Evolutionary conservation across 164 flowering plant genomes (phyloP).

Genomic region (Macadamia tetraphylla): DNA sequence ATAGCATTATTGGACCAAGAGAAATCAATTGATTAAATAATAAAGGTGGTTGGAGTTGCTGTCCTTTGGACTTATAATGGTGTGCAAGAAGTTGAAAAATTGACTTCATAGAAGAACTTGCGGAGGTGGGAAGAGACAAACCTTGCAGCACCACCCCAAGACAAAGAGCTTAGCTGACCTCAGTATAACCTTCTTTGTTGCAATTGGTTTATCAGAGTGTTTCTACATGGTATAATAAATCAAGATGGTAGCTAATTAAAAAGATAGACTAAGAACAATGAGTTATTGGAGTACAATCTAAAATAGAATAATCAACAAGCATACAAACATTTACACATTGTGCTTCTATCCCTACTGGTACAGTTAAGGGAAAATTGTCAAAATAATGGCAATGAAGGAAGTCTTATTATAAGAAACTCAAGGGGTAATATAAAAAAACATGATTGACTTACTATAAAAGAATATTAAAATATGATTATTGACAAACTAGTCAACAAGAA

Average conservation of each 20-base stretch:
- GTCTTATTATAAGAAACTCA: too few relatives aligned
- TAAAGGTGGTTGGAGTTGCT: not conserved
- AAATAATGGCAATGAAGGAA: too few relatives aligned
- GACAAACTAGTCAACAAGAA: too few relatives aligned
- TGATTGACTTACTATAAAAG: too few relatives aligned
- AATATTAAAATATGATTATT: too few relatives aligned
- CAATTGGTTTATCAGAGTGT: constrained; percentile 32
- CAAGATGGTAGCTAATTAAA: not conserved
- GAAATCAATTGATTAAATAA: too few relatives aligned
- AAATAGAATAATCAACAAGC: too few relatives aligned
- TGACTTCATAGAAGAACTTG: constrained; percentile 4
- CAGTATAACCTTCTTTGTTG: constrained; percentile 51
- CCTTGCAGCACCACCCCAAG: constrained; percentile 66
- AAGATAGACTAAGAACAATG: constrained; percentile 1
- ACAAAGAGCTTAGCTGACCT: constrained; percentile 63
- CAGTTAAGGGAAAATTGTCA: not conserved
- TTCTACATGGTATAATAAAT: constrained; percentile 34
- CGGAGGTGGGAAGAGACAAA: constrained; percentile 14
- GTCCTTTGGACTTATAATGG: not conserved
- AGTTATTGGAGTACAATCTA: not conserved
- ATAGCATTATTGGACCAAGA: not conserved
- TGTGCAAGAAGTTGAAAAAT: not conserved
- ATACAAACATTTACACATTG: not conserved
- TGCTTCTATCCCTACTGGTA: not conserved
- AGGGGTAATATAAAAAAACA: too few relatives aligned